Evolutionary conservation across 2,329 filamentous ascomycete species (phyloP), one percentile per base, ranked within the genome.

Genomic region (Diaporthe citri): DNA sequence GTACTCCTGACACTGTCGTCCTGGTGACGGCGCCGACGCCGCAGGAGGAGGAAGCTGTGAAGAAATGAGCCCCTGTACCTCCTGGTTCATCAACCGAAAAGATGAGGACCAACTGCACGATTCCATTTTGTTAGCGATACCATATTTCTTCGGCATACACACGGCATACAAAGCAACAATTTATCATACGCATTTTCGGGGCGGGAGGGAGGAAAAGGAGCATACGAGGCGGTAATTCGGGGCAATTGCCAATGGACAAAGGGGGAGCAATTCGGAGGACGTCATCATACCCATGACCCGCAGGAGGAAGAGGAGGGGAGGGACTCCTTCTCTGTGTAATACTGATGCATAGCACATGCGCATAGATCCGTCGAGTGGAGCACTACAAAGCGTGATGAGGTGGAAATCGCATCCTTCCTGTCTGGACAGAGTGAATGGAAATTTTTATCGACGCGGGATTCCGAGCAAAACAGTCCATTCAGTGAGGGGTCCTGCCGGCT

Each of bases 1-100:
- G 36, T 25, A 75, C 75, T 1, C 72, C 69, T 25, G 69, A 76
- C 51, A 76, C 75, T n/a, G 55, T 76, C 31, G 56, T 76, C 39
- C 46, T 76, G 48, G 75, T 72, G 60, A 72, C 55, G 48, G 43
- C 62, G 39, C 74, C 74, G 39, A 73, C 39, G 12, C 39, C 41
- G 20, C 22, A 22, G 43, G 43, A 72, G 46, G 71, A 34, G 5
- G 43, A 74, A 8, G 71, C 62, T 20, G 41, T 7, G 22, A 59
- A 34, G 22, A 64, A 62, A 36, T 57, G n/a, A 57, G 34, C 15
- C 36, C 15, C 13, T 15, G 39, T 22, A 12, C 39, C 39, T 31
- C 13, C 39, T 28, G 57, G 28, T 17, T 56, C 41, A 28, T 57
- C 28, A 31, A 15, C 12, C n/a, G 2, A 22, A 20, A 17, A 31